Conservation (phyloP, 441 rosid genomes). For the Erodium texanum region DNA sequence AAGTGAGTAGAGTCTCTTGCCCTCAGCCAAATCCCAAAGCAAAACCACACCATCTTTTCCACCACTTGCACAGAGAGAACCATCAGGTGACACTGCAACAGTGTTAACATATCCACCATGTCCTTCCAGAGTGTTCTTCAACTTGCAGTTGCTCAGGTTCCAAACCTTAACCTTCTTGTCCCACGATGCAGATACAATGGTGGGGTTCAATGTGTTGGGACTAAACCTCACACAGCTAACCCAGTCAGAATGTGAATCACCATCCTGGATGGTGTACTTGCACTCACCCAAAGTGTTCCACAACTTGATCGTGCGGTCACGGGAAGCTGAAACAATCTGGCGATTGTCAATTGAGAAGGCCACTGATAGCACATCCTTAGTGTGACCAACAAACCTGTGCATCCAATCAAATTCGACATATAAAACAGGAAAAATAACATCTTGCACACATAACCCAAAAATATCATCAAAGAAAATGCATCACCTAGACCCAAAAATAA, state of each 20-base stretch:
- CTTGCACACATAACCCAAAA: no score
- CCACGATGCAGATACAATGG: slow-evolving; percentile 77
- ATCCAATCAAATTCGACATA: no score
- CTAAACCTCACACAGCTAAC: slow-evolving; percentile 86
- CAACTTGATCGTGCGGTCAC: slow-evolving; percentile 25
- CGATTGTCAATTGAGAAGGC: slow-evolving; percentile 22
- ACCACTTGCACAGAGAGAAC: slow-evolving; percentile 87
- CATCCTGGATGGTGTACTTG: slow-evolving; percentile 37
- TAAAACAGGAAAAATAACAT: no score
- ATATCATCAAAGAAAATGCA: no score
- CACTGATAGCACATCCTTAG: no score
- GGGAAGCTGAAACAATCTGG: slow-evolving; percentile 24
- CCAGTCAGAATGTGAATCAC: slow-evolving; percentile 71
- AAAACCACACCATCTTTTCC: slow-evolving; percentile 83
- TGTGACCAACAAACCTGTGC: slow-evolving; percentile 15
- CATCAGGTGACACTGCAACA: slow-evolving; percentile 90
- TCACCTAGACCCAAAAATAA: no score
- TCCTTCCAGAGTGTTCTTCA: slow-evolving; percentile 57
- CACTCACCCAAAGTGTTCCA: slow-evolving; percentile 25
- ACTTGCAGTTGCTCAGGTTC: slow-evolving; percentile 84
- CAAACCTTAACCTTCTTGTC: slow-evolving; percentile 77
- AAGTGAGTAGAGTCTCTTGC: slow-evolving; percentile 76
- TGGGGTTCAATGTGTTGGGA: slow-evolving; percentile 67
- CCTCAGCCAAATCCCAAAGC: slow-evolving; percentile 91
- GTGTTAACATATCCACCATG: slow-evolving; percentile 81